phyloP scores from a whole-genome alignment of 352 stramenopile genomes.

The Globisporangium irregulare region DNA sequence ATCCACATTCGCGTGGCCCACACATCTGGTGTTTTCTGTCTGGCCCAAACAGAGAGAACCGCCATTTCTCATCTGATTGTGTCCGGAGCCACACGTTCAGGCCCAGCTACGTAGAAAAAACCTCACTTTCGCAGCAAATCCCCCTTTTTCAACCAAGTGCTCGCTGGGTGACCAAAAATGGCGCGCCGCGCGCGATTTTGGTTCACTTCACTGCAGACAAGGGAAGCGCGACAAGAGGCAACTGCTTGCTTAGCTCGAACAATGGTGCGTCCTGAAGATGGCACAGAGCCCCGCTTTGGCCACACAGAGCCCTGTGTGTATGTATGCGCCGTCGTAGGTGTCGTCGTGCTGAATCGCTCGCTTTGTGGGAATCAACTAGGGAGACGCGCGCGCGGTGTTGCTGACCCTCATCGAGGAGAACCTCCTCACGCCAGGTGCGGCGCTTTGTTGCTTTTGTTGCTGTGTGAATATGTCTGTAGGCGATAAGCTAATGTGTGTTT shows the following conservation, averaged over 20 bases:
- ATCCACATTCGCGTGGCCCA: neutral
- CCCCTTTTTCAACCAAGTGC: neutral
- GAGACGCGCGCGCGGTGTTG: slow-evolving; percentile 61
- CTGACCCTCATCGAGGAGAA: slow-evolving; percentile 70
- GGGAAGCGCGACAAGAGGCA: neutral
- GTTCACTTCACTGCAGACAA: neutral
- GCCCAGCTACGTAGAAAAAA: slow-evolving; percentile 6
- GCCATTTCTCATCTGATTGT: neutral
- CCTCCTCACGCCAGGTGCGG: slow-evolving; percentile 48
- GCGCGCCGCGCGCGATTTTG: neutral
- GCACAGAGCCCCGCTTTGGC: neutral
- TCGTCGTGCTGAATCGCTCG: neutral
- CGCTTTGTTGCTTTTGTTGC: neutral
- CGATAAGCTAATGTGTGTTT: neutral
- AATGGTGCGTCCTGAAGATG: slow-evolving; percentile 3
- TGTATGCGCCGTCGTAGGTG: neutral
- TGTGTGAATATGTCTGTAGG: neutral
- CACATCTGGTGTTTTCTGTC: neutral
- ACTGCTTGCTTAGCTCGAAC: neutral
- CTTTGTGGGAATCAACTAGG: slow-evolving; percentile 22
- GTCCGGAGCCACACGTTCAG: neutral
- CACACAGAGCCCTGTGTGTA: neutral
- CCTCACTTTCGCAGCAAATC: neutral
- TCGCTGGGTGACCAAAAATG: neutral
- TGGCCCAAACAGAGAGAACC: neutral